Evolutionary conservation across 352 stramenopile species (phyloP), one percentile per base, ranked within the genome.

Genomic region (Phytophthora sojae): DNA sequence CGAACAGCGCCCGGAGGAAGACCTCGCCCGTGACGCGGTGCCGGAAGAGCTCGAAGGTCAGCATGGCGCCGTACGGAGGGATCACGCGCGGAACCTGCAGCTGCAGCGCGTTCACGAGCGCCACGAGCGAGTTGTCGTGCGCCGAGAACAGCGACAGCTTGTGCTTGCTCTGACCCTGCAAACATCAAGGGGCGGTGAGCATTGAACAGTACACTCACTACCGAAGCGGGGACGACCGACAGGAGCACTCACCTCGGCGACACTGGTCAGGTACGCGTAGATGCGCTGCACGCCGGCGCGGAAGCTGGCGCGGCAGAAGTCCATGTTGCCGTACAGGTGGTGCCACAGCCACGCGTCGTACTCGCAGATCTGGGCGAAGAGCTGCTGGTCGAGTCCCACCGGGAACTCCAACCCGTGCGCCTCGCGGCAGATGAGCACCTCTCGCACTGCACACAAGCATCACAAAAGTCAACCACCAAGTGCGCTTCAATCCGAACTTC

Each of bases 111-210:
- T 80, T 83, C 25, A 89, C 71, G 21, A 94, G 68, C 49, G 86
- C 86, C 29, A 95, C 85, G 15, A 95, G 73, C 58, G 88, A 92
- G 71, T 94, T 94, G 69, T 95, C 86, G 69, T 95, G 88, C 0
- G 80, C 85, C 0, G 88, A 95, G 73, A 93, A 91, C 0, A 95
- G 73, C 47, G 88, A 90, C 44, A 95, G 37, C 54, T 85, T 90
- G 75, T 86, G 80, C 6, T 66, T 66, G 15, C 35, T 63, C 44
- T 51, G 42, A 42, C 60, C 61, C 49, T 73, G 49, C 42, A 49
- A 49, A 17, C 6, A 21, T 19, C 14, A 12, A 17, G 3, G 15
- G 6, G 42, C 5, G 17, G 42, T 49, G 5, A 49, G 42, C 42
- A 17, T 32, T 32, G 29, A 32, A 32, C 29, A 32, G 29, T 32